Evolutionary conservation across 2,329 filamentous ascomycete species (phyloP).

Genomic region (Alternaria infectoria): DNA sequence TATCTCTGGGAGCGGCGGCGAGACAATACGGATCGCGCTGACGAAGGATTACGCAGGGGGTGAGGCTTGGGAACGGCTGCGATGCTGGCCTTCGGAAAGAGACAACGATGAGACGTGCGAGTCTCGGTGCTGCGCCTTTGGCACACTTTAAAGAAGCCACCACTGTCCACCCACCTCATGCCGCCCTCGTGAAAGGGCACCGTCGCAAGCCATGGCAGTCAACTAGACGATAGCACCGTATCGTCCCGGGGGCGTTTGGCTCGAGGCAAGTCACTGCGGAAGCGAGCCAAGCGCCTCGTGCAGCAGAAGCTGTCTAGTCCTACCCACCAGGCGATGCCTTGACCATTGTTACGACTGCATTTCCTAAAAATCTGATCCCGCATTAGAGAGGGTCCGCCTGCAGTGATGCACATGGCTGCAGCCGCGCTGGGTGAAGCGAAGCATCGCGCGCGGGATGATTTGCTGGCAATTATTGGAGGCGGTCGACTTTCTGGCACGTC

Average conservation of each 20-base stretch:
- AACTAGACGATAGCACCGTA: slow-evolving; percentile 17
- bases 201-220: slow-evolving; percentile 15
- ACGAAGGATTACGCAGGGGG: slow-evolving; percentile 34
- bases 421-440: slow-evolving; percentile 29
- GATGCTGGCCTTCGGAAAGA: slow-evolving; percentile 26
- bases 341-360: slow-evolving; percentile 19
- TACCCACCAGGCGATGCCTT: slow-evolving; percentile 15
- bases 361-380: slow-evolving; percentile 12
- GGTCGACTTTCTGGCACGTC: slow-evolving; percentile 13
- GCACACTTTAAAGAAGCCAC: slow-evolving; percentile 32
- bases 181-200: slow-evolving; percentile 22
- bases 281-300: slow-evolving; percentile 22
- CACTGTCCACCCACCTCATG: slow-evolving; percentile 29
- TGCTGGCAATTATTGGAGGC: slow-evolving; percentile 24
- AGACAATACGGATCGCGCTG: slow-evolving; percentile 33
- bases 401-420: slow-evolving; percentile 26
- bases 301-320: slow-evolving; percentile 35
- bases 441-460: slow-evolving; percentile 18
- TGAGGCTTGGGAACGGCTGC: slow-evolving; percentile 21
- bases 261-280: slow-evolving; percentile 9
- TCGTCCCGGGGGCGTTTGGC: slow-evolving; percentile 22
- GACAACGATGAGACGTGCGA: slow-evolving; percentile 37
- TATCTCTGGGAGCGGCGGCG: slow-evolving; percentile 18
- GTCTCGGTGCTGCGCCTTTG: slow-evolving; percentile 24
- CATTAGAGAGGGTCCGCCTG: slow-evolving; percentile 23